Percentiles rank a stretch among this genome's conserved stretches.
Evolutionary conservation across 768 basidiomycete genomes (phyloP).

Genomic region (Rhizopogon roseolus): DNA sequence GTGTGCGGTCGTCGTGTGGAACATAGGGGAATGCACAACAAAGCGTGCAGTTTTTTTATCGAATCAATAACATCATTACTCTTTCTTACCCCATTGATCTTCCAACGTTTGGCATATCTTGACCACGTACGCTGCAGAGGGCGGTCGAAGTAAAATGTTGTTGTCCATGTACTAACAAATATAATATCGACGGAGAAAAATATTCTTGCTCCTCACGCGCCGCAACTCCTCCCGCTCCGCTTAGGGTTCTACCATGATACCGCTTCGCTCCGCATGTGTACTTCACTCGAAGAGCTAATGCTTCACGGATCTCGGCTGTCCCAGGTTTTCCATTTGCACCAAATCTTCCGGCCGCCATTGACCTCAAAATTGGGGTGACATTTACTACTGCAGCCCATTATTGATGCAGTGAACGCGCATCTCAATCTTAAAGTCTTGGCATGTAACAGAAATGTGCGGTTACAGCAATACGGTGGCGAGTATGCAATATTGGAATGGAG

Average conservation of each 20-base stretch:
- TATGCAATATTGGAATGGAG: slow-evolving; percentile 11
- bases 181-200: slow-evolving; percentile 14
- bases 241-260: slow-evolving; percentile 30
- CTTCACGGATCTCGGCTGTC: slow-evolving; percentile 28
- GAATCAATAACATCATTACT: too few species aligned
- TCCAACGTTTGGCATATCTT: too few species aligned
- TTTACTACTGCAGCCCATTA: slow-evolving; percentile 22
- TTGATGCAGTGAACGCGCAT: slow-evolving; percentile 26
- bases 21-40: too few species aligned
- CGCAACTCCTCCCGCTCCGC: slow-evolving; percentile 37
- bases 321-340: slow-evolving; percentile 25
- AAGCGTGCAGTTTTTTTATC: too few species aligned
- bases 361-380: slow-evolving; percentile 29
- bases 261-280: slow-evolving; percentile 31
- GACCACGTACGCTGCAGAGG: too few species aligned
- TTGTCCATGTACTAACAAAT: too few species aligned
- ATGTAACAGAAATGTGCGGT: slow-evolving; percentile 23
- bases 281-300: slow-evolving; percentile 35
- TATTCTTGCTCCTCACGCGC: slow-evolving; percentile 24
- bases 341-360: slow-evolving; percentile 30
- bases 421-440: slow-evolving; percentile 33
- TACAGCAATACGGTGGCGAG: slow-evolving; percentile 15
- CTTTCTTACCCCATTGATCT: too few species aligned
- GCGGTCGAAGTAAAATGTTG: too few species aligned
- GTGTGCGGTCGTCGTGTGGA: too few species aligned